Base-by-base conservation (phyloP, 2,329 filamentous ascomycete species). In the Aciculosporium take region DNA sequence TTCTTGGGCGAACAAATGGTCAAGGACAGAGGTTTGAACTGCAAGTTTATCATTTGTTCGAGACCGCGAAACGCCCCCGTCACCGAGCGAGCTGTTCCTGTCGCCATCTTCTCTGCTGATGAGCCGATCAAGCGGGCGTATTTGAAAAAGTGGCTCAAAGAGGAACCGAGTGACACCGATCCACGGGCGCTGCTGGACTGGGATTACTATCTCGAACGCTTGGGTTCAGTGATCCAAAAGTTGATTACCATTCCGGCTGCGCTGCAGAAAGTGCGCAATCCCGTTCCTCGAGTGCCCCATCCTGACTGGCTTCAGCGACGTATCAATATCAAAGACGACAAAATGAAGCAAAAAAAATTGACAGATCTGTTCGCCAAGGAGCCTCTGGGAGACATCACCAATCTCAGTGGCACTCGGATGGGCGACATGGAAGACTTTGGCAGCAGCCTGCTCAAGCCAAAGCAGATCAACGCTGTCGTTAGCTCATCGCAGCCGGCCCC, bases 1-100 rank as follows among this genome's bases (percentile, higher is more conserved):
- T 99, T 99, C 57, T 58, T 99, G 47, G 91, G 91, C 28, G 89
- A 95, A 58, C 87, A 94, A 56, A 99, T 99, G 93, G 80, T 95
- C 53, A 98, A 98, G 57, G 93, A 99, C 63, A 98, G 96, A 62
- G 91, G 91, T 3, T 62, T 99, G 51, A 98, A 98, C 66, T 99
- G 91, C 79, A 96, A 96, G 63, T 99, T 96, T 61, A 95, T 99
- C 58, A 95, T 99, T 55, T 94, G 88, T 39, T 74, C 86, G 12
- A 77, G 74, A 48, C 91, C 91, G 4, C 84, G 79, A 54, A 84
- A 84, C 54, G 85, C 89, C 0, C 89, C 91, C 2, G 88, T 98
- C 46, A 98, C 91, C 0, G 93, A 98, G 50, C 75, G 91, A 53
- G 91, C 91, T 18, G 76, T 98, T 45, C 91, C 91, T 0, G 87